A percentile compares a stretch with the other conserved stretches of the same genome.
Evolutionary conservation across 257 asterid genomes (phyloP).

Genomic region (Voacanga thouarsii): DNA sequence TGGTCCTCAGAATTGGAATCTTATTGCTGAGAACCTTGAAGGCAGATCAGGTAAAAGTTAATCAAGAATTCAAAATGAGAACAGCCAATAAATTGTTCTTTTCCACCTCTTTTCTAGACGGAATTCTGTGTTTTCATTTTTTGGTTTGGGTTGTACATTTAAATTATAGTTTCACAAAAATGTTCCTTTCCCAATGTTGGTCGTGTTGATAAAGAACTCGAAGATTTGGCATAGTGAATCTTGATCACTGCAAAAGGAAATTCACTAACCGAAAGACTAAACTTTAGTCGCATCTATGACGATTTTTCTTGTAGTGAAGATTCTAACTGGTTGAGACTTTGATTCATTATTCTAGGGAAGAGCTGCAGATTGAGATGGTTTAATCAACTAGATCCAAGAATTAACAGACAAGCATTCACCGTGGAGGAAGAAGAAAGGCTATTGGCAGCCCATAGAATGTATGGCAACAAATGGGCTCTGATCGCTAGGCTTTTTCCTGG

Average conservation of each 20-base stretch:
- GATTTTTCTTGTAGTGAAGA: no score
- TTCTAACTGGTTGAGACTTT: neutral
- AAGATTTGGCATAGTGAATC: neutral
- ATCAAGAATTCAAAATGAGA: neutral
- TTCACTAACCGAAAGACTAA: neutral
- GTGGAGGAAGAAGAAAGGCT: neutral
- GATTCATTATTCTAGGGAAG: neutral
- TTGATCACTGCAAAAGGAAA: neutral
- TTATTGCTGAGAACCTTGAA: conserved; percentile 34
- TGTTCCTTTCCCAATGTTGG: neutral
- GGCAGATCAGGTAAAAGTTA: conserved; percentile 39
- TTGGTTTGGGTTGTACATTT: neutral
- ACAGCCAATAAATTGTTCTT: neutral
- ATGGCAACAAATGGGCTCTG: conserved; percentile 6
- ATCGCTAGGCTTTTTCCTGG: neutral
- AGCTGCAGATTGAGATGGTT: conserved; percentile 16
- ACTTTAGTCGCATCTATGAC: neutral
- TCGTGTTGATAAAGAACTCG: neutral
- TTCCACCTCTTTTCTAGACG: neutral
- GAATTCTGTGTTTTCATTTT: neutral
- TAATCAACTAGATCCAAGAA: conserved; percentile 10
- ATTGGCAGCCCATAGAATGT: neutral
- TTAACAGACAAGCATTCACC: neutral
- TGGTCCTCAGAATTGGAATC: conserved; percentile 44
- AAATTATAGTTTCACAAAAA: neutral